Conservation (phyloP, 2,329 filamentous ascomycete genomes). For the Septoria linicola region DNA sequence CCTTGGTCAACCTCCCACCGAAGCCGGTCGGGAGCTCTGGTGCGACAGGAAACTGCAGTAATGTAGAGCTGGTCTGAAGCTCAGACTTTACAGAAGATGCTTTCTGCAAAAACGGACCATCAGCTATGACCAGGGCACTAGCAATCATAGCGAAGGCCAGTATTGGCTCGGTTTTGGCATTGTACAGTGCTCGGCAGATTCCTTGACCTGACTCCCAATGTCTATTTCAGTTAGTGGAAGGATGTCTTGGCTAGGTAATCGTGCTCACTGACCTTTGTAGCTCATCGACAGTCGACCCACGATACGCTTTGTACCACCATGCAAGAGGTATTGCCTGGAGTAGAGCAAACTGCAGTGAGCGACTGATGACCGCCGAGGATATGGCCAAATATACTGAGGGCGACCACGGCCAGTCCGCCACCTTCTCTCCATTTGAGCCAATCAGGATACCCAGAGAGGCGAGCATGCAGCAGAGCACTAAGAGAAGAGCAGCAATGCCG, state of each 20-base stretch:
- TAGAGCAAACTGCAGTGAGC: conserved; percentile 12
- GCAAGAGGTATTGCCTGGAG: conserved; percentile 14
- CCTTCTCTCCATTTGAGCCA: conserved; percentile 14
- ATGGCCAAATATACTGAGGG: conserved; percentile 24
- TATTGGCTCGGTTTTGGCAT: conserved; percentile 6
- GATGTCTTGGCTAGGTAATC: too few species aligned
- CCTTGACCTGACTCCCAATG: conserved; percentile 18
- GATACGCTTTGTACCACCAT: conserved; percentile 19
- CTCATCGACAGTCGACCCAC: conserved; percentile 12
- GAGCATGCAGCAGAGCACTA: conserved; percentile 17
- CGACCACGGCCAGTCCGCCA: conserved; percentile 14
- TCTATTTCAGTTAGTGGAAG: too few species aligned
- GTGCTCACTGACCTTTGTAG: conserved; percentile 11
- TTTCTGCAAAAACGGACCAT: conserved; percentile 20
- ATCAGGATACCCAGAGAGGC: conserved; percentile 20
- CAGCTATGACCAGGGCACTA: conserved; percentile 7
- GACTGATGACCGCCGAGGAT: conserved; percentile 15
- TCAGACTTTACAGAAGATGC: conserved; percentile 8
- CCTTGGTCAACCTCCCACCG: conserved; percentile 5
- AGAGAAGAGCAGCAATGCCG: conserved; percentile 11
- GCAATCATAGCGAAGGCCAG: conserved; percentile 12
- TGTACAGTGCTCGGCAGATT: conserved; percentile 9
- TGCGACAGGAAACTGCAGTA: conserved; percentile 12
- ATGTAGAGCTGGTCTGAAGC: conserved; percentile 6
- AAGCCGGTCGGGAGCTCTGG: conserved; percentile 17